These are phyloP conservation scores for Lathyrus oleraceus DNA, from an alignment of 306 rosid species.

Conservation along the genomic window DNA sequence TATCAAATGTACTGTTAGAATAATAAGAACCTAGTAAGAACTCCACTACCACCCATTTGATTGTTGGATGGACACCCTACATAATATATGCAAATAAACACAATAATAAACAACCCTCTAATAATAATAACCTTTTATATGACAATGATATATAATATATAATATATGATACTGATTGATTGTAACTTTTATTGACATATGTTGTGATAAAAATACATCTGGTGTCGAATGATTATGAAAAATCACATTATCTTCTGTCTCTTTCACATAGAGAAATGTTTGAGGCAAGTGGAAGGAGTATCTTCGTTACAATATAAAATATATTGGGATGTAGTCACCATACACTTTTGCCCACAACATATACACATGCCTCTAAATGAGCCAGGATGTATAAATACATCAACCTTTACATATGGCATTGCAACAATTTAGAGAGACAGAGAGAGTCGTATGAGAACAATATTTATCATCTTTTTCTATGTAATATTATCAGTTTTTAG, in stretches of 20 bases:
- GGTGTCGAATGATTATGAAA: conserved; percentile 16
- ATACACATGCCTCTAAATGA: no score
- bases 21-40: conserved; percentile 92
- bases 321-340: conserved; percentile 9
- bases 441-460: no score
- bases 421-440: no score
- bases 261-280: conserved; percentile 8
- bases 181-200: neutral
- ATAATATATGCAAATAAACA: conserved; percentile 33
- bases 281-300: neutral
- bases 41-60: conserved; percentile 90
- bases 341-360: no score
- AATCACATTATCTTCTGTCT: conserved; percentile 21
- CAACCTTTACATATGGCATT: no score
- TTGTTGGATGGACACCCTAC: conserved; percentile 93
- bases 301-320: neutral
- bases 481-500: no score
- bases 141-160: no score
- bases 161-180: neutral
- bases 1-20: conserved; percentile 78
- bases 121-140: no score
- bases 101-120: neutral
- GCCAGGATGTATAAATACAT: no score
- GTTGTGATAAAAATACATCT: conserved; percentile 22
- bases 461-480: no score